Base-by-base conservation (phyloP, 345 rosid species). In the Draba incana region DNA sequence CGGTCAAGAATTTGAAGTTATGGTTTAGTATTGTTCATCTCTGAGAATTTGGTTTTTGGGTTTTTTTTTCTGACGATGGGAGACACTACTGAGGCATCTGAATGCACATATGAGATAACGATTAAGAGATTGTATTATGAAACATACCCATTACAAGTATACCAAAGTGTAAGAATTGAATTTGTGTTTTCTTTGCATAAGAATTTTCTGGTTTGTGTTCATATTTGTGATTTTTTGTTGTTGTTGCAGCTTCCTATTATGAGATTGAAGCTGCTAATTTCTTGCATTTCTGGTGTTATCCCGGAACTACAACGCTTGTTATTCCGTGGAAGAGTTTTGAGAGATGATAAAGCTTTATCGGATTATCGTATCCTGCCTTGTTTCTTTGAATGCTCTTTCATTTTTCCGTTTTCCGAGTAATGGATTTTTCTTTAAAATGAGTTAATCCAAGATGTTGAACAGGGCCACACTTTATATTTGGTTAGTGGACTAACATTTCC, bases 331-430 rank as follows among this genome's bases (percentile, higher is more conserved):
- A 81, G 60, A 70, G 88, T 68, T 41, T 51, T 81, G 31, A 57
- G 70, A 46, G 78, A 84, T 64, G 81, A 84, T 69, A 82, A 78
- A 47, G 62, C 68, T 25, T 69, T 78, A 13, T 80, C 82, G 55
- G 84, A 81, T 15, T 81, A 81, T 48, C 70, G 82, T 80, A 81
- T 84, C 85, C 81, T 79, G 3, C 41, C 4, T 6, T 16, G 20
- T 16, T 42, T 10, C 23, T 28, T 28, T 5, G 5, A 3, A 3
- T 43, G 33, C 39, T 27, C 13, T 75, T 0, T 2, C 20, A 5
- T 57, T 14, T 35, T 60, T 20, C 6, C 16, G 37, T 10, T 7
- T 20, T 15, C 10, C 48, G 5, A 31, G 8, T 5, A 31, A 14
- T 16, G 39, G 6, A 1, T 35, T 43, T 43, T 20, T 20, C 39